Evolutionary conservation across 805 yeast species (phyloP).

Genomic region (Brettanomyces bruxellensis): DNA sequence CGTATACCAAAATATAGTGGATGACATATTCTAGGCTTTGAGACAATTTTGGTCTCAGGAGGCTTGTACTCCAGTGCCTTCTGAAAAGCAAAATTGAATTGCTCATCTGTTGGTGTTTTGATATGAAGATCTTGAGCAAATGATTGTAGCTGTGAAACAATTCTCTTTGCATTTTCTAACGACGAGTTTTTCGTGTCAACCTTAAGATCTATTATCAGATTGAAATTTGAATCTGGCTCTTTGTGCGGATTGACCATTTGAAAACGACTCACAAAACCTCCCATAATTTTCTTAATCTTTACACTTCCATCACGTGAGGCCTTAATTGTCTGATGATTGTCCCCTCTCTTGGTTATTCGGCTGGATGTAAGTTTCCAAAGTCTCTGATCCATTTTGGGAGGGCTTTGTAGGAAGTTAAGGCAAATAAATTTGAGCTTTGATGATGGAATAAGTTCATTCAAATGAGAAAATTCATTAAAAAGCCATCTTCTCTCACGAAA

Average conservation of each 20-base stretch:
- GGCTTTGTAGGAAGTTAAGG: constrained; percentile 48
- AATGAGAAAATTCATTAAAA: constrained; percentile 38
- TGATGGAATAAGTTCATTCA: constrained; percentile 35
- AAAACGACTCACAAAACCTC: constrained; percentile 62
- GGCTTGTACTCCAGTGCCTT: constrained; percentile 51
- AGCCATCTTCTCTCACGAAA: constrained; percentile 60
- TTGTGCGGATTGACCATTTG: constrained; percentile 41
- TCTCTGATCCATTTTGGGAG: constrained; percentile 13
- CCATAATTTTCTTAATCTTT: constrained; percentile 55
- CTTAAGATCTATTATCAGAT: constrained; percentile 49
- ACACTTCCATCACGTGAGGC: constrained; percentile 35
- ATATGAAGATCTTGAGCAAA: constrained; percentile 35
- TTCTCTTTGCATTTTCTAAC: constrained; percentile 34
- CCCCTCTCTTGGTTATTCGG: constrained; percentile 66
- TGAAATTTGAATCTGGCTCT: constrained; percentile 62
- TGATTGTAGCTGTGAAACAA: constrained; percentile 30
- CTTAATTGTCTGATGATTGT: constrained; percentile 80
- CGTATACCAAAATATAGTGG: constrained; percentile 41
- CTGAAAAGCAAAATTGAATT: constrained; percentile 37
- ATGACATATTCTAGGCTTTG: constrained; percentile 6
- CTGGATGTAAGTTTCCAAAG: constrained; percentile 45
- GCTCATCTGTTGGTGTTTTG: constrained; percentile 31
- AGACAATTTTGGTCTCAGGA: constrained; percentile 28
- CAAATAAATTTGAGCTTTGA: constrained; percentile 52
- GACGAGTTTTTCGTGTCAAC: constrained; percentile 36